Base-by-base conservation (phyloP, 257 asterid species). In the Capsicum baccatum region DNA sequence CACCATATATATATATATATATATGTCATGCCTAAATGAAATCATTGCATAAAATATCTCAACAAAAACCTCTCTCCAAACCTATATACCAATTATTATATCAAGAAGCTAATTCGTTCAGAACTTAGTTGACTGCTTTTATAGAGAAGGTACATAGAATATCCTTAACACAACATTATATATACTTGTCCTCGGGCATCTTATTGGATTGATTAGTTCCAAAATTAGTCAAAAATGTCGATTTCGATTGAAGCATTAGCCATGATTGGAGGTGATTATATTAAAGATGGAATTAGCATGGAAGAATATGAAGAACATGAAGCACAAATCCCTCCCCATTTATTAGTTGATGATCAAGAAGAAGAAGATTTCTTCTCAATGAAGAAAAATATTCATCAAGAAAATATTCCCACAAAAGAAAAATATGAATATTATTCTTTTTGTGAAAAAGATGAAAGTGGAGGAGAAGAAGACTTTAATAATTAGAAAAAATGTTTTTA, bases 221-320 rank as follows among this genome's bases (percentile, higher is more conserved):
- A 44, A 44, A 44, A 44, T 4, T 44, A 44, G 48, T 6, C 48
- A 26, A 15, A 9, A 12, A 90, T 88, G 94, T 57, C 81, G 1
- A 17, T 80, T 64, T 90, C 33, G 33, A 26, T 26, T 26, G 33
- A 26, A 26, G 33, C 93, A 39, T 79, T 90, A 74, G 93, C 93
- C 54, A 90, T 91, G 93, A 80, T 88, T 1, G 92, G 94, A n/a
- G 89, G 86, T 58, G 42, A 85, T 66, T 87, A 74, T 37, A 68
- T 19, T 1, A 87, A 89, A 76, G 82, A 60, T 14, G 87, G 91
- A 87, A 66, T 33, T 1, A 33, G 73, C 73, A 5, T 66, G 8
- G 73, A 66, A 66, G 73, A 33, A 66, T 66, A 12, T 26, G 73
- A 33, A 66, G 3, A 33, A 6, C 47, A 33, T 66, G 73, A 66